Base-by-base conservation (phyloP, 177 flowering plant species). In the Telopea speciosissima region DNA sequence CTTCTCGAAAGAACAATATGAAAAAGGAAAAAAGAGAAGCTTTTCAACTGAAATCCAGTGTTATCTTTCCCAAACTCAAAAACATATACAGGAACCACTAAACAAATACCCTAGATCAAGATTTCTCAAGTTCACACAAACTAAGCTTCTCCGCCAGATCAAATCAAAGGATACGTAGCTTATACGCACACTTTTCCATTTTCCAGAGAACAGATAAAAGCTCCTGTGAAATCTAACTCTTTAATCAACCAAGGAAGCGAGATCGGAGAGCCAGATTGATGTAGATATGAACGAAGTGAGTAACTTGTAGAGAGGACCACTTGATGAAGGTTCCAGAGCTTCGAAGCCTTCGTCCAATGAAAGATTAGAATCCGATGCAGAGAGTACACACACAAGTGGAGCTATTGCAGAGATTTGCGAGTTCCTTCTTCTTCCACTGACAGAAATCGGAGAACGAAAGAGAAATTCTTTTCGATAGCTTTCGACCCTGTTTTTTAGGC, bases 111-210 rank as follows among this genome's bases (percentile, higher is more conserved):
- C 49, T 60, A 66, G 40, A 65, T 31, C 59, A 67, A 61, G 16
- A 54, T 26, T 19, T 31, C 28, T 22, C 28, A 63, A 56, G 63
- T 36, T 58, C 24, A 64, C 58, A 42, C 62, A 40, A 67, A 68
- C 24, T 62, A 40, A 65, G 3, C 63, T 77, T 17, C 63, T 70
- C 59, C 21, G 19, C 56, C n/a, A 36, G n/a, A 59, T 23, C 13
- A 70, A 44, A 40, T 58, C 23, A 74, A 44, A 87, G 90, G 92
- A 90, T 90, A 90, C 96, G 96, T 70, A 88, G 77, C 75, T 87
- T 90, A 78, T 90, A 86, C 67, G 88, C 91, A n/a, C 91, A 87
- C 82, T 88, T 90, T 65, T 86, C 90, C 92, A 90, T 90, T 73
- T 68, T 67, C 63, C 4, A 22, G 14, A 40, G 26, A 42, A 44